Base-by-base conservation (phyloP, 495 filamentous ascomycete genomes). In the Penicillium samsonianum region DNA sequence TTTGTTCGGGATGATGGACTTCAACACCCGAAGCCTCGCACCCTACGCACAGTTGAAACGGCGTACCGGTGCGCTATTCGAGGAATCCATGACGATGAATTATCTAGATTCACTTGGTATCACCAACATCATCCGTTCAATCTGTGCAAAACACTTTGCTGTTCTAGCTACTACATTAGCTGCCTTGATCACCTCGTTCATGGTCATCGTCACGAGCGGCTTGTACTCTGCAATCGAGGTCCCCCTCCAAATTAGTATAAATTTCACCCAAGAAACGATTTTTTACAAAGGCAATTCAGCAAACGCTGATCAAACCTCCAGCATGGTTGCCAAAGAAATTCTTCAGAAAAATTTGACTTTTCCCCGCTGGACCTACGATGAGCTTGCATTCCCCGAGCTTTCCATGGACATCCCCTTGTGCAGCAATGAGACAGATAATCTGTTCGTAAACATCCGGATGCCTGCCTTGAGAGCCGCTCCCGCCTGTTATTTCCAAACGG, bases 131-230 rank as follows among this genome's bases (percentile, higher is more conserved):
- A 16, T 51, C 30, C 37, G 8, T 16, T 40, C 59, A 3, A 26
- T 53, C 42, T 10, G 14, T 8, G 11, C n/a, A 8, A 37, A 19
- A 19, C 50, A 65, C 33, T 59, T 49, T 31, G 55, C 63, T 12
- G 56, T 65, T 1, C 40, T 47, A 31, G 40, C 53, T 19, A 59
- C 59, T 0, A 55, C 63, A 9, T 28, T 59, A 14, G 42, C 52
- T 30, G 52, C 63, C 1, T 12, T 37, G 5, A 38, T 53, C 3
- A 19, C 46, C 1, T 60, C 38, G 2, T 55, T 65, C 16, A 42
- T 65, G 20, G 59, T 59, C 1, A 62, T 62, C 16, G 26, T 62
- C 2, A 30, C 53, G 3, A 58, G 63, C 16, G 56, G 59, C 41
- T 48, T 65, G 1, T 65, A 65, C 17, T 59, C 59, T 0, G 23